Evolutionary conservation across 768 basidiomycete species (phyloP).

Genomic region (Leccinum rimulosum): DNA sequence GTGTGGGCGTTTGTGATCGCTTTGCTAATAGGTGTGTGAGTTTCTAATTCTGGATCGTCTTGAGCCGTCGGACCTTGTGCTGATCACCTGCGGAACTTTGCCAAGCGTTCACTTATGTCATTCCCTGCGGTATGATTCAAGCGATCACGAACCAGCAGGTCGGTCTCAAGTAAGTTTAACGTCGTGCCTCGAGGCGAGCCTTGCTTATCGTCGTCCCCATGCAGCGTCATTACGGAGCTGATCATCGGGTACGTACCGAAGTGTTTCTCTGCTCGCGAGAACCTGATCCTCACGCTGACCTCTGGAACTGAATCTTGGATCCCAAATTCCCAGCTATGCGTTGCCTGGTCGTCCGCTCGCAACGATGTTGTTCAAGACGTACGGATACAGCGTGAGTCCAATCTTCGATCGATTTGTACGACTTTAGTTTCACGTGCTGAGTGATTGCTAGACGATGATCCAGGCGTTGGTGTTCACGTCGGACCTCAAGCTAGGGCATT

Average conservation of each 20-base stretch:
- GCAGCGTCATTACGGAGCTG: constrained; percentile 71
- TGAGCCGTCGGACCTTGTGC: neutral
- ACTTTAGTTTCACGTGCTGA: constrained; percentile 1
- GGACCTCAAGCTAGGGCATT: constrained; percentile 80
- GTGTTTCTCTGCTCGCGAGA: neutral
- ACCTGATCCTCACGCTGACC: neutral
- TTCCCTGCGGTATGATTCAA: constrained; percentile 57
- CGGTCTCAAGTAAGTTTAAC: constrained; percentile 46
- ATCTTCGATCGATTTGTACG: neutral
- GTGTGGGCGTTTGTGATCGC: constrained; percentile 69
- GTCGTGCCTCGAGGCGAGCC: neutral
- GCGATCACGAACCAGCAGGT: constrained; percentile 82
- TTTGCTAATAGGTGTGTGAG: constrained; percentile 43
- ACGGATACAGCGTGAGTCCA: constrained; percentile 58
- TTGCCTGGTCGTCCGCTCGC: constrained; percentile 77
- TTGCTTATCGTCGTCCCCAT: constrained; percentile 3
- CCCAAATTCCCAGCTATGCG: constrained; percentile 42
- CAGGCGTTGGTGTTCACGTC: constrained; percentile 63
- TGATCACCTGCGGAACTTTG: neutral
- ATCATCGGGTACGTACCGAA: constrained; percentile 51
- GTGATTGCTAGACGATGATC: constrained; percentile 26
- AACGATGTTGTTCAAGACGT: constrained; percentile 87
- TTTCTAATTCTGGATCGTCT: neutral
- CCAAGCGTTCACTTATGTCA: constrained; percentile 41
- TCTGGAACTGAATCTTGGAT: neutral